Base-by-base conservation (phyloP, 192 early-diverging fungal species). In the Entophlyctis luteolus region DNA sequence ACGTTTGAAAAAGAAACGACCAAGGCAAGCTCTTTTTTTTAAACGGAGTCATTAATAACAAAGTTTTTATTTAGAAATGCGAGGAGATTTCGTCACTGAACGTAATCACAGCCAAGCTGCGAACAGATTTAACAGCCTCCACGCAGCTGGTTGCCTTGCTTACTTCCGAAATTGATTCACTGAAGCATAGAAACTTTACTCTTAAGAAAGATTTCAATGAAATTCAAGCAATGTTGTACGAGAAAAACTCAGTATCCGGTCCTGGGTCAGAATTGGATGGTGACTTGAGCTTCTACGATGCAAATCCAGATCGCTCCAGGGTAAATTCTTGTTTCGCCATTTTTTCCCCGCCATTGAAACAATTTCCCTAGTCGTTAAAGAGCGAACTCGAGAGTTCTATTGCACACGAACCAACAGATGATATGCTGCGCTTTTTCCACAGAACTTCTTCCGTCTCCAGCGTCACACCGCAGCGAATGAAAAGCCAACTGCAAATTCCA, bases 1-100 rank as follows among this genome's bases (percentile, higher is more conserved):
- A 20, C 35, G 6, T 56, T 56, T 18, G 55, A 56, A 20, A 56
- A 56, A 20, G 55, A 56, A 56, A 56, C 35, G 55, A 56, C n/a
- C 10, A 56, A 56, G 29, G 55, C 35, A 31, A 32, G 12, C 25
- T n/a, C 16, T 56, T 29, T 56, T 32, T n/a, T 56, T 56, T 22
- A 34, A 33, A 29, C 31, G 28, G 23, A 53, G 10, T 12, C 10
- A 53, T 42, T 42, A 12, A n/a, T 42, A 12, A 42, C n/a, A n/a
- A n/a, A 31, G 28, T 56, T 33, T 29, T 22, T 32, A 29, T 33
- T 22, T 34, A 56, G 55, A 56, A 56, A 56, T 29, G 29, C 25
- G 55, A 56, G 14, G 55, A 56, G 20, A n/a, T 34, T 4, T 14
- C 55, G 6, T 20, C 55, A 14, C 29, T 56, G 14, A 20, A n/a